Percentiles rank a stretch among this genome's conserved stretches.
Conservation (phyloP, 768 basidiomycete species). For the Serendipita indica region DNA sequence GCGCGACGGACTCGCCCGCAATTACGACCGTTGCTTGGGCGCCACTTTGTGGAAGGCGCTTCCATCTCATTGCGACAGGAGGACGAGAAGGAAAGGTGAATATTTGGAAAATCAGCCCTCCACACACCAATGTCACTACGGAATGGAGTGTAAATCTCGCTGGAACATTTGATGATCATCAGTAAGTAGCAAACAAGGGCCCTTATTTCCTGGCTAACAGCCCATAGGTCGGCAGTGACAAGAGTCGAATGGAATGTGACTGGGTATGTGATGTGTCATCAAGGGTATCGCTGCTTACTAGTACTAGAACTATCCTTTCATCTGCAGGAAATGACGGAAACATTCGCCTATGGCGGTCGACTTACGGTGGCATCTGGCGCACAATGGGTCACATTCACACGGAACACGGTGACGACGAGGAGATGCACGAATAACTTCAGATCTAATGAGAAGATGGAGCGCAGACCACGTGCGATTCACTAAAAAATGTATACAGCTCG, state of each 20-base stretch:
- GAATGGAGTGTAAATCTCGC: constrained; percentile 62
- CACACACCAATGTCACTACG: constrained; percentile 29
- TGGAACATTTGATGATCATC: constrained; percentile 79
- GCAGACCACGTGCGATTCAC: constrained; percentile 1
- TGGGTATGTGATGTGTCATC: constrained; percentile 31
- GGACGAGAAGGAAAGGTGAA: constrained; percentile 74
- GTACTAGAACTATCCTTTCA: constrained; percentile 56
- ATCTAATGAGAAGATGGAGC: too few relatives aligned
- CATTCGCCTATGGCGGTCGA: constrained; percentile 73
- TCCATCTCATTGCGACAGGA: constrained; percentile 88
- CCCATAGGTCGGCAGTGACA: constrained; percentile 49
- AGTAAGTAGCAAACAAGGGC: constrained; percentile 28
- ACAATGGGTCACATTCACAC: constrained; percentile 70
- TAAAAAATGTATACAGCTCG: not conserved
- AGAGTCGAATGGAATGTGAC: constrained; percentile 92
- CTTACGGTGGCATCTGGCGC: constrained; percentile 71
- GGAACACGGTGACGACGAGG: constrained; percentile 48
- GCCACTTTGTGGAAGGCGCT: constrained; percentile 82
- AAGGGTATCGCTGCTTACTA: constrained; percentile 9
- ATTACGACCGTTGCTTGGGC: constrained; percentile 87
- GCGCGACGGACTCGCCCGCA: constrained; percentile 24
- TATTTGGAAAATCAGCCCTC: constrained; percentile 74
- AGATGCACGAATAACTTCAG: not conserved
- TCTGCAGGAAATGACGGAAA: constrained; percentile 75
- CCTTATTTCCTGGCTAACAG: not conserved